Base-by-base conservation (phyloP, 2,329 filamentous ascomycete genomes). In the Paracorniculantispora psalliotae region DNA sequence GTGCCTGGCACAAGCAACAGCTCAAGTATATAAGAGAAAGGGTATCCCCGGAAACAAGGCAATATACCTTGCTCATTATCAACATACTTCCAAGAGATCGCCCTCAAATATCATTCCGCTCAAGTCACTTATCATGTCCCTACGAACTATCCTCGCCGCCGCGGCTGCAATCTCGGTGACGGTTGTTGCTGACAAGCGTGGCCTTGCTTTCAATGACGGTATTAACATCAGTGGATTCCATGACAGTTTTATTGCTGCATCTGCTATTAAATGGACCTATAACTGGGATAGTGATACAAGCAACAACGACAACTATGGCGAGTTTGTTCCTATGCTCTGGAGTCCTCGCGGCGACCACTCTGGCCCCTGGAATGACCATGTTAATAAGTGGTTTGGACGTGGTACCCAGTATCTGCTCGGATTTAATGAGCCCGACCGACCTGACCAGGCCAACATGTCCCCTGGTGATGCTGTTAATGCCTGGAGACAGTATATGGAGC, bases 101-200 rank as follows among this genome's bases (percentile, higher is more conserved):
- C 10, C 7, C 5, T 19, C 37, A 7, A 5, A 2, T 19, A 17
- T 41, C 37, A 19, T 2, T 19, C 13, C 2, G 3, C n/a, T 19
- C 17, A 41, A 41, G 2, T 21, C 37, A n/a, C 37, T 7, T 6
- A 41, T 19, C 37, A 41, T 41, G 37, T 6, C 10, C 37, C 19
- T n/a, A 8, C 37, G 19, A n/a, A 19, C 17, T 15, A 17, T 41
- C 37, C 37, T 41, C 19, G 17, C 37, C 19, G 37, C 13, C 12
- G n/a, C n/a, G n/a, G n/a, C 35, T 17, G 74, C 77, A 0, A 75
- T 79, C 77, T 17, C 63, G 59, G 0, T 68, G 59, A 0, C 79
- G 75, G 51, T 83, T 73, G 23, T 74, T 75, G 59, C 79, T 21
- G 23, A 23, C 9, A 86, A 61, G 83, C 78, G 59, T 78, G 72